Conservation (phyloP, 2,329 filamentous ascomycete genomes). For the Exophiala sideris region DNA sequence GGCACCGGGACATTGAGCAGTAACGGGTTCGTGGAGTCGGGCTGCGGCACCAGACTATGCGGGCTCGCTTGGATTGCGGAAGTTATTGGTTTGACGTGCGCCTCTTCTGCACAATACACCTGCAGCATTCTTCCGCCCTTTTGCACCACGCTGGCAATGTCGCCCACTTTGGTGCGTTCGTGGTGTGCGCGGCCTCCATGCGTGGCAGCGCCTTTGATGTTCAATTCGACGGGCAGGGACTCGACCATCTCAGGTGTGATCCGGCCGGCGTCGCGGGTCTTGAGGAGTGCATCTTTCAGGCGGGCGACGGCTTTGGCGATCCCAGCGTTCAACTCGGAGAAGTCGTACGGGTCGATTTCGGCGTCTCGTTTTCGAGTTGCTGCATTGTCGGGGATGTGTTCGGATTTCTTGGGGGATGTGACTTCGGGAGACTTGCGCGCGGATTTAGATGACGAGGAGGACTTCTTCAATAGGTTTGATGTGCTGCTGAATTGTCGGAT, state of each 20-base stretch:
- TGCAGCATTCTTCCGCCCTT: slow-evolving; percentile 60
- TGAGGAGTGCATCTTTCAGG: slow-evolving; percentile 60
- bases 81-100: slow-evolving; percentile 47
- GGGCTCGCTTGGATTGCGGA: slow-evolving; percentile 42
- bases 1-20: slow-evolving; percentile 46
- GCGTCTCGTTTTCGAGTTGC: slow-evolving; percentile 35
- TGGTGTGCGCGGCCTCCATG: slow-evolving; percentile 22
- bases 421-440: slow-evolving; percentile 28
- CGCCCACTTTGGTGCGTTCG: slow-evolving; percentile 52
- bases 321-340: slow-evolving; percentile 54
- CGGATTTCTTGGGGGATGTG: slow-evolving; percentile 29
- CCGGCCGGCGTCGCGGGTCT: slow-evolving; percentile 59
- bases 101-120: slow-evolving; percentile 62
- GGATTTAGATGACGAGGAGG: slow-evolving; percentile 47
- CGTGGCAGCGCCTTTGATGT: slow-evolving; percentile 53
- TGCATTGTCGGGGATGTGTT: slow-evolving; percentile 48
- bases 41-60: slow-evolving; percentile 43
- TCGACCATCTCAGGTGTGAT: slow-evolving; percentile 63
- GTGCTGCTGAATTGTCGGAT: slow-evolving; percentile 42
- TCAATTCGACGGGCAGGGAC: slow-evolving; percentile 56
- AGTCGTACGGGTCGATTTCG: slow-evolving; percentile 57
- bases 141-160: slow-evolving; percentile 65
- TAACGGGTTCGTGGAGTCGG: slow-evolving; percentile 42
- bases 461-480: slow-evolving; percentile 48
- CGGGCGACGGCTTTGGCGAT: slow-evolving; percentile 55